A percentile compares a stretch with the other conserved stretches of the same genome.
Conservation (phyloP, 164 flowering plant genomes). For the Umbellularia californica region DNA sequence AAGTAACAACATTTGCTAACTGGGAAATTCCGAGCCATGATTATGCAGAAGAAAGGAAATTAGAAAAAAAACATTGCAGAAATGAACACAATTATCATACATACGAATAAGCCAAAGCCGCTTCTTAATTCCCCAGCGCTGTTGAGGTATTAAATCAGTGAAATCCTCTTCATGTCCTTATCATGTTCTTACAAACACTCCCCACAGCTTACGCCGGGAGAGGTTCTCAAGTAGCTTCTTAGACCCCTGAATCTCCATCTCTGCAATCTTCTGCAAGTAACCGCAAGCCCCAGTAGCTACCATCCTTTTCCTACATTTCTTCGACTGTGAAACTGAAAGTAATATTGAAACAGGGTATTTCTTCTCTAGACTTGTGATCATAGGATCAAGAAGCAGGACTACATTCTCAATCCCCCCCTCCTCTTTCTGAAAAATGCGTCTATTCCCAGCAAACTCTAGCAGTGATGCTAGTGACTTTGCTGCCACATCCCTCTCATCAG, state of each 20-base stretch:
- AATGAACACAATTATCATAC: too few species aligned
- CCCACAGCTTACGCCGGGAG: conserved; percentile 67
- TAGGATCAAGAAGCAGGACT: conserved; percentile 75
- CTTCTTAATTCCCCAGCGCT: not conserved
- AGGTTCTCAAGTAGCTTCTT: conserved; percentile 71
- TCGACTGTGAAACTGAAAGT: conserved; percentile 43
- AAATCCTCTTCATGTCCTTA: not conserved
- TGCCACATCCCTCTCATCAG: conserved; percentile 71
- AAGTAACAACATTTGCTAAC: conserved; percentile 7
- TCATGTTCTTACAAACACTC: conserved; percentile 62
- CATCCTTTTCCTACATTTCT: conserved; percentile 70
- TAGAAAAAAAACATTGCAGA: not conserved
- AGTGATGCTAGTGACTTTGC: conserved; percentile 56
- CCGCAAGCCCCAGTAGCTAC: conserved; percentile 62
- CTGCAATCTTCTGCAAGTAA: conserved; percentile 66
- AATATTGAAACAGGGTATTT: conserved; percentile 57
- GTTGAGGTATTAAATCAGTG: not conserved
- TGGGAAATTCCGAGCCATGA: conserved; percentile 8
- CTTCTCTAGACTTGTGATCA: conserved; percentile 50
- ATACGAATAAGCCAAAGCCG: not conserved
- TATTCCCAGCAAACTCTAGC: conserved; percentile 43
- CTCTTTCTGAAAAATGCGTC: conserved; percentile 60
- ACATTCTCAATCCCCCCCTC: conserved; percentile 52
- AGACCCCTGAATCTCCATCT: conserved; percentile 72
- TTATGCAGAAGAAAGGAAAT: conserved; percentile 13